Base-by-base conservation (phyloP, 495 filamentous ascomycete species). In the Talaromyces proteolyticus region DNA sequence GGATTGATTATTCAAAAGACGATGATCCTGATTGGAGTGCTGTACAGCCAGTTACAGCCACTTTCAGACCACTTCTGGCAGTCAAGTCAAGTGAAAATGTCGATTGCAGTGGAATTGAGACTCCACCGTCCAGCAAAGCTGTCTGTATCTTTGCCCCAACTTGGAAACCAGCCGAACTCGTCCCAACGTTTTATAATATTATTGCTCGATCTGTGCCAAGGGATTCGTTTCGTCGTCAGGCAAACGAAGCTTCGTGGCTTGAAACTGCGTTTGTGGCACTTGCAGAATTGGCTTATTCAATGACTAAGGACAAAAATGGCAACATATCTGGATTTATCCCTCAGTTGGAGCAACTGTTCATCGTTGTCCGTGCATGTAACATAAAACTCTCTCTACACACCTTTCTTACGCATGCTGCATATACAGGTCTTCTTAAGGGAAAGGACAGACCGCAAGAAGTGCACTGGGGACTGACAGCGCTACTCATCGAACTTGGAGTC, bases 201-300 rank as follows among this genome's bases (percentile, higher is more conserved):
- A 81, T 79, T 3, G 70, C 77, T 16, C 73, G 73, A 41, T 77
- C 66, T 20, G 67, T 77, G 4, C 75, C 80, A 21, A 66, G 74
- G 23, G 69, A 78, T 43, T 66, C 75, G 8, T 77, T 78, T 43
- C 71, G 79, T 44, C 69, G 71, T 19, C 75, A 79, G 41, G 76
- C 72, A 14, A 67, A 78, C 25, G 82, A 86, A 54, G 73, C 75
- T 23, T 68, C 70, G 3, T 90, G 87, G 87, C 56, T 82, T n/a
- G 80, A 87, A 60, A 72, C 68, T 1, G 68, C 87, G 6, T 89
- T 89, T 53, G 73, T 76, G 46, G 66, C 68, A 8, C 64, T 86
- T 29, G 67, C 69, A 17, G 69, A 74, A 53, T 52, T 75, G 42
- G 63, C 72, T 14, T 75, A 60, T 44, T 71, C 66, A 12, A 57